Evolutionary conservation across 2,329 filamentous ascomycete species (phyloP), one percentile per base, ranked within the genome.

Genomic region (Venturia asperata): DNA sequence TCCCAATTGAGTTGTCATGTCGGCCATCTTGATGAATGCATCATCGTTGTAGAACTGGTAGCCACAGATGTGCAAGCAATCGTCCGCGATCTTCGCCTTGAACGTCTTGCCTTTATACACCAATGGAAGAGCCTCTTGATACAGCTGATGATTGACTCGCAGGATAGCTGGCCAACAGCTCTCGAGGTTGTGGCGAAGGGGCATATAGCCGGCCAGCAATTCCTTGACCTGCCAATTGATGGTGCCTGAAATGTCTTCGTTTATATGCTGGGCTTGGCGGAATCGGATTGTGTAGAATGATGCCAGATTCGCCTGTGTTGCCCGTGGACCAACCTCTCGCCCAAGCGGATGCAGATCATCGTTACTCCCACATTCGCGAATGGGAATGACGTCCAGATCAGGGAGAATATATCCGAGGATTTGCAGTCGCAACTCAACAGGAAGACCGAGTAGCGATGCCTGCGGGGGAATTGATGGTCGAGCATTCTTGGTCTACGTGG

Each of bases 361-460:
- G 6, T 24, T 24, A n/a, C 45, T 56, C 49, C 49, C 30, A 19
- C 5, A 13, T 17, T 49, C 61, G 3, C 61, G 61, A 30, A 34
- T 56, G 11, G 34, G 42, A 24, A 55, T 55, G 11, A 52, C 27
- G 15, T 56, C 27, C 19, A 34, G 24, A 58, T 64, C 62, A 41
- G 62, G 62, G 4, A 64, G 62, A 21, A 64, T 27, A 27, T 64
- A 56, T 19, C 21, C 41, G 19, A 64, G 62, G 37, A 64, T 58
- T 58, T 58, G 62, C 42, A 64, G 62, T 30, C 62, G 43, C 11
- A 64, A 24, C 47, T 64, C 62, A 39, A 17, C 34, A 30, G 62
- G 62, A 17, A 64, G 30, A 10, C 62, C 62, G 19, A 64, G 62
- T 27, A 64, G 19, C 1, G 62, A 64, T 21, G 62, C 43, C 11